These are phyloP conservation scores for Parachaetomium inaequale DNA, from an alignment of 495 filamentous ascomycete genomes.

Conservation along the genomic window DNA sequence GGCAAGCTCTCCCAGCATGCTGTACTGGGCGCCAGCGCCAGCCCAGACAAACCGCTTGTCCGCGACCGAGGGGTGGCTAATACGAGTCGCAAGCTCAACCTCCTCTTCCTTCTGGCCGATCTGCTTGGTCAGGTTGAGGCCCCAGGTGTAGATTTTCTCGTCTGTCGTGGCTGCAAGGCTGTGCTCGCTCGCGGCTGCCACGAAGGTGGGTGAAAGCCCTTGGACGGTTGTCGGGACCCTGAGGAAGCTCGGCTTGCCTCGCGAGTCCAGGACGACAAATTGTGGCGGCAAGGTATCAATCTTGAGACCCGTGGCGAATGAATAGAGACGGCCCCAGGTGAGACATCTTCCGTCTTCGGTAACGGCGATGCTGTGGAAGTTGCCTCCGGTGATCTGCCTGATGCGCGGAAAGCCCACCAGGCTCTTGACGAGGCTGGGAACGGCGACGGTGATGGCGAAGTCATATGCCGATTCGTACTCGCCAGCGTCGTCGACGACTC, in stretches of 20 bases:
- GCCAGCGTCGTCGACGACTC: conserved; percentile 48
- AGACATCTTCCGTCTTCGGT: conserved; percentile 9
- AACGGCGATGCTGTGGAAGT: conserved; percentile 58
- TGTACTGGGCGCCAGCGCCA: conserved; percentile 63
- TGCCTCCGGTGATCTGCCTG: conserved; percentile 44
- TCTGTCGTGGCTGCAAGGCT: conserved; percentile 53
- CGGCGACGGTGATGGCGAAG: conserved; percentile 38
- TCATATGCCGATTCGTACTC: conserved; percentile 55
- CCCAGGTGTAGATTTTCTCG: conserved; percentile 63
- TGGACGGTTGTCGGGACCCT: conserved; percentile 22
- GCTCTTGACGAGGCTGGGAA: conserved; percentile 3
- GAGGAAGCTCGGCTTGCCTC: conserved; percentile 17
- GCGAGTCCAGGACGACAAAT: conserved; percentile 39
- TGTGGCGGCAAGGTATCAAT: conserved; percentile 49
- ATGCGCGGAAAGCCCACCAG: neutral
- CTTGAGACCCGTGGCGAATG: conserved; percentile 51
- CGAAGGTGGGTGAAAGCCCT: conserved; percentile 23
- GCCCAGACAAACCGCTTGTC: conserved; percentile 52
- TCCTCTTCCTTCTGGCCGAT: conserved; percentile 56
- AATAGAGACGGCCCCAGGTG: conserved; percentile 17
- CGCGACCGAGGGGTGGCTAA: conserved; percentile 50
- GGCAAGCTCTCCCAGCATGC: conserved; percentile 43
- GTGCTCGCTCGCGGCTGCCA: conserved; percentile 52
- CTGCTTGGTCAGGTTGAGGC: conserved; percentile 63
- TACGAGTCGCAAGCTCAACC: conserved; percentile 47